Conservation (phyloP, 2,329 filamentous ascomycete genomes). For the Colletotrichum sp. region DNA sequence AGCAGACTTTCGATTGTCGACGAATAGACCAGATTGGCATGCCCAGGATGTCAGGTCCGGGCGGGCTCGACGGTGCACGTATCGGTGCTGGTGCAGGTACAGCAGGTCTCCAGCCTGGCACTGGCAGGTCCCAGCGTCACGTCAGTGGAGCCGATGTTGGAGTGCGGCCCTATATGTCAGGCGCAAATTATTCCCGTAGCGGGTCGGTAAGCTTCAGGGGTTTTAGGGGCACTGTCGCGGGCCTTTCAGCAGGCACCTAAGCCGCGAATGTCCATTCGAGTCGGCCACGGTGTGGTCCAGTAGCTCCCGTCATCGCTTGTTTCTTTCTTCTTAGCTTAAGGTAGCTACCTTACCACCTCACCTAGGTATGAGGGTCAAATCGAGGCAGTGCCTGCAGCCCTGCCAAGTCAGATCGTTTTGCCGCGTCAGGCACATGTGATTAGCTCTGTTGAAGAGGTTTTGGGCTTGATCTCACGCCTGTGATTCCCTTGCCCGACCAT, state of each 20-base stretch:
- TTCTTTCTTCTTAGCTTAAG: background rate
- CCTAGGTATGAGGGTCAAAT: background rate
- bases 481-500: background rate
- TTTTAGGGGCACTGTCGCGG: background rate
- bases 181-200: background rate
- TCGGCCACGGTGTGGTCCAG: background rate
- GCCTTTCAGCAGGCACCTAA: background rate
- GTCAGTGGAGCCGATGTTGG: background rate
- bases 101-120: background rate
- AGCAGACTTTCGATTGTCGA: background rate
- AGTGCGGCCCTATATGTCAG: constrained; percentile 14
- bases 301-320: background rate
- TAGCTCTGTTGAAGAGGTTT: background rate
- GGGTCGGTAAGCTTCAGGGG: background rate
- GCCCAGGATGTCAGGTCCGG: constrained; percentile 8
- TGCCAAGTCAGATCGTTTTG: background rate
- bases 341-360: too few relatives aligned
- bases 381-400: background rate
- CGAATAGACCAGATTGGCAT: constrained; percentile 19
- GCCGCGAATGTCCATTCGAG: background rate
- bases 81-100: background rate
- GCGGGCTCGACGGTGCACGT: background rate
- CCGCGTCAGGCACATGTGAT: background rate
- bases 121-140: background rate
- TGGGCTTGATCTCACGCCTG: background rate